Base-by-base conservation (phyloP, 768 basidiomycete species). In the Mycena epipterygia region DNA sequence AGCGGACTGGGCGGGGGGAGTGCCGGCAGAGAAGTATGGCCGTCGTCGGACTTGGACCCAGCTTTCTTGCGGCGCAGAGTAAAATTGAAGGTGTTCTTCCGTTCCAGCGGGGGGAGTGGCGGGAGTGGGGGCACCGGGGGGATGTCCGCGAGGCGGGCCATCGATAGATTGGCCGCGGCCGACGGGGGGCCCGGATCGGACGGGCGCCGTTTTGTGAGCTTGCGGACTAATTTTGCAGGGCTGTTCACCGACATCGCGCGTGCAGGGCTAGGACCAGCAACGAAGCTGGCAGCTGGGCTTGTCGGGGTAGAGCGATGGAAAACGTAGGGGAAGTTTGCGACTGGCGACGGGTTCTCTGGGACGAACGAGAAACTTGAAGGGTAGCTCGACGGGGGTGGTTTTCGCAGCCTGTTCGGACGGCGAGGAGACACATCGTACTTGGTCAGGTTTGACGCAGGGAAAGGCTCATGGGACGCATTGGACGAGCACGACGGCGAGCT, bases 341-440 rank as follows among this genome's bases (percentile, higher is more conserved):
- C 2, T 1, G 68, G 52, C 14, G 60, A 39, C 11, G 68, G 65
- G 55, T 73, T 21, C 57, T 73, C 72, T 21, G 72, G 53, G 32
- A 73, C 25, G 62, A 73, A 73, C 2, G 72, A 73, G 33, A 70
- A 73, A n/a, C n/a, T n/a, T n/a, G n/a, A n/a, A 9, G 68, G 68
- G n/a, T 67, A 73, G 57, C 72, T 73, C 17, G 72, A 67, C 0
- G 72, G 72, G 0, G 72, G 72, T 1, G 68, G 27, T 44, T 73
- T 73, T 27, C 39, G 46, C 1, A 73, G 56, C 42, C 39, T 59
- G n/a, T 73, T 73, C 16, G 65, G 68, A 0, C 32, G 49, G 49
- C 68, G 51, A 2, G 61, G 57, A 3, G 61, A 9, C 2, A 41
- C 33, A 29, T 69, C 48, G 49, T 42, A 63, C n/a, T 27, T 67